Evolutionary conservation across 2,329 filamentous ascomycete species (phyloP), one percentile per base, ranked within the genome.

Genomic region (Teratosphaeria destructans): DNA sequence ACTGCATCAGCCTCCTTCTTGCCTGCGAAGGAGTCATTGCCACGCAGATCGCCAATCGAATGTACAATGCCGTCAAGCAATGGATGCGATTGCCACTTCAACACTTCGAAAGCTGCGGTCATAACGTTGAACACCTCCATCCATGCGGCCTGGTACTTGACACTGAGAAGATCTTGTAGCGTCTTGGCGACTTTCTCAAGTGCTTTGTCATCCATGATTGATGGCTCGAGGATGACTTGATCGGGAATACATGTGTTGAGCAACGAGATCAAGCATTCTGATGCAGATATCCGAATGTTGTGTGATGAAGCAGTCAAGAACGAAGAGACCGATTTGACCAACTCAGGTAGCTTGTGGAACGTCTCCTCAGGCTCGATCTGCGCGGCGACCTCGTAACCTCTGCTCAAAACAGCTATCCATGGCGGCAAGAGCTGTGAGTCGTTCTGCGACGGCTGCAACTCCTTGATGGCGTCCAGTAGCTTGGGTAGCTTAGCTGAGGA

Each of bases 1-100:
- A 99, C 88, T 59, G 88, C 85, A 68, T 99, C 94, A 1, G 93
- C 93, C 71, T 97, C 89, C 73, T 95, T 95, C 78, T 97, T 99
- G 57, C 90, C 90, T 60, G 87, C 81, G 75, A 99, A 99, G 0
- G 90, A 88, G 27, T 94, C 86, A 67, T 90, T 95, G 61, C 87
- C 85, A 61, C 94, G 87, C 58, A 99, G 82, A 63, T 96, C 92
- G 49, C 94, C 94, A 59, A 99, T 81, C 2, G 83, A 86, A 71
- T 85, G 88, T 62, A 92, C 84, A 53, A 94, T 83, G 58, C 86
- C 85, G 54, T 85, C 79, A 63, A 97, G 79, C 62, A 91, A 86
- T 5, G 92, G 90, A 66, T 87, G 82, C 2, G 92, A 85, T 61
- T 86, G 86, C 93, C 93, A 97, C 66, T 88, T 85, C 61, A 96